These are phyloP conservation scores for Citrullus mucosospermus DNA, from an alignment of 306 rosid genomes.

Conservation along the genomic window DNA sequence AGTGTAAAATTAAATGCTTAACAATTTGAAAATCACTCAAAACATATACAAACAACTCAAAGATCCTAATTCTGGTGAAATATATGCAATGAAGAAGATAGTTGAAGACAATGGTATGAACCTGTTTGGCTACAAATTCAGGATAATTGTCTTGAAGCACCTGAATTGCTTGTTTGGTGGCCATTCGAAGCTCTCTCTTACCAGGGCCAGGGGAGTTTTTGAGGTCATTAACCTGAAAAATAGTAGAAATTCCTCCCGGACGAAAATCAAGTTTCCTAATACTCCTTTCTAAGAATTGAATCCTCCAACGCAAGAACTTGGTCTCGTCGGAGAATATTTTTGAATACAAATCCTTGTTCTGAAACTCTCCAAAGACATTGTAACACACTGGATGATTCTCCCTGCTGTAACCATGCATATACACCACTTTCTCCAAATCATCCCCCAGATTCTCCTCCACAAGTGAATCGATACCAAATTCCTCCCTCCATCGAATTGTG, in stretches of 20 bases:
- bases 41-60: too few species aligned
- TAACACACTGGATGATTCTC: conserved; percentile 77
- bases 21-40: too few species aligned
- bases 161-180: conserved; percentile 76
- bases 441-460: conserved; percentile 63
- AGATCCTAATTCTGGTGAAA: background rate
- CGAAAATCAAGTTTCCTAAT: conserved; percentile 64
- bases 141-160: conserved; percentile 93
- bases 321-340: conserved; percentile 42
- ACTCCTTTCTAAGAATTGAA: conserved; percentile 76
- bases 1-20: too few species aligned
- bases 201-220: conserved; percentile 78
- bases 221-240: conserved; percentile 78
- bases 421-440: conserved; percentile 70
- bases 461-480: conserved; percentile 54
- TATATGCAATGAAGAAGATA: background rate
- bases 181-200: conserved; percentile 58
- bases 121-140: conserved; percentile 91
- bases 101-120: background rate
- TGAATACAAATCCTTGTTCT: conserved; percentile 64
- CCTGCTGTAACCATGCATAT: conserved; percentile 64
- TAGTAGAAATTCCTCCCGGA: conserved; percentile 53
- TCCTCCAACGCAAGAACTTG: conserved; percentile 66
- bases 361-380: conserved; percentile 86
- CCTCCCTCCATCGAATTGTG: conserved; percentile 62